phyloP scores from a whole-genome alignment of 495 filamentous ascomycete species.

The Parathielavia hyrcaniae region DNA sequence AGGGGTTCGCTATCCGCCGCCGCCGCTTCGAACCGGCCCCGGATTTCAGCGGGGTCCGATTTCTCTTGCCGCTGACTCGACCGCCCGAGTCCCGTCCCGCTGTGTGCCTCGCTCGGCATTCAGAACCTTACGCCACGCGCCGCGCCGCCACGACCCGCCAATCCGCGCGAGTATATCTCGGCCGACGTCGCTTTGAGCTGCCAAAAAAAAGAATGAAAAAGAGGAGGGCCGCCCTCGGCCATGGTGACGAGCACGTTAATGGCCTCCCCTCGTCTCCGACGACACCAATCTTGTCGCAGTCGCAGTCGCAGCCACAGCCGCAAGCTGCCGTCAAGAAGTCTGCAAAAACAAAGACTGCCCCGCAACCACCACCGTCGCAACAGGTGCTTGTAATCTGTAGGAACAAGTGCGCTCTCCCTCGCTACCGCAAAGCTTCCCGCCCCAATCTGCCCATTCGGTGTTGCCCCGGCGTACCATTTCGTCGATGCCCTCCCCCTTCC shows the following conservation, averaged over 20 bases:
- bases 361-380: conserved; percentile 1
- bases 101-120: neutral
- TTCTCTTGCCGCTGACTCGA: conserved; percentile 1
- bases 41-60: neutral
- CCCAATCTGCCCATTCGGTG: neutral
- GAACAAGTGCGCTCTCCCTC: conserved; percentile 17
- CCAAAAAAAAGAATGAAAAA: conserved; percentile 20
- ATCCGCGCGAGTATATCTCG: neutral
- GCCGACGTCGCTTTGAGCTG: neutral
- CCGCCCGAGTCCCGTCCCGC: neutral
- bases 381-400: conserved; percentile 17
- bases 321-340: conserved; percentile 12
- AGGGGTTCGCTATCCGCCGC: neutral
- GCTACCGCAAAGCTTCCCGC: neutral
- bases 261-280: conserved; percentile 3
- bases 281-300: neutral
- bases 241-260: conserved; percentile 4
- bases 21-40: neutral
- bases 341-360: conserved; percentile 16
- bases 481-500: neutral
- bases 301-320: conserved; percentile 5
- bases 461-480: neutral
- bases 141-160: conserved; percentile 8
- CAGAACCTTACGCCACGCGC: conserved; percentile 6
- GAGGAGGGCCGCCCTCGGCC: conserved; percentile 13